Conservation (phyloP, 371 early-diverging fungal genomes). For the Rhizopus delemar region DNA sequence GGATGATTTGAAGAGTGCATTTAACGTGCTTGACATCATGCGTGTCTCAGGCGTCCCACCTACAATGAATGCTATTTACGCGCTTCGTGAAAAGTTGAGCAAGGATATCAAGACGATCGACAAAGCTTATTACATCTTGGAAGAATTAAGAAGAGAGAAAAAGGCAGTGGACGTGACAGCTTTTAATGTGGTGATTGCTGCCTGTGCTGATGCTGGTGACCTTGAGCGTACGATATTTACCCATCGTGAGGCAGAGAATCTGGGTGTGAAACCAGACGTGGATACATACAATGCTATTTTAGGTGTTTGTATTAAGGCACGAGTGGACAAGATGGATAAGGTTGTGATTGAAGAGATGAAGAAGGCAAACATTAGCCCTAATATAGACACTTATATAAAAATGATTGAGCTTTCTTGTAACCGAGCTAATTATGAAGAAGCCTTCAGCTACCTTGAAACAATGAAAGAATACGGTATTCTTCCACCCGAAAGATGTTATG, state of each 20-base stretch:
- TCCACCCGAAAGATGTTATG: slow-evolving; percentile 62
- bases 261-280: slow-evolving; percentile 54
- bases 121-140: slow-evolving; percentile 54
- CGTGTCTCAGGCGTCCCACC: slow-evolving; percentile 54
- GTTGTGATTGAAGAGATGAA: slow-evolving; percentile 60
- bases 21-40: slow-evolving; percentile 70
- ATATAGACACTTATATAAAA: slow-evolving; percentile 56
- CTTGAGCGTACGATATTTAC: slow-evolving; percentile 57
- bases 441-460: slow-evolving; percentile 75
- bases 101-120: slow-evolving; percentile 42
- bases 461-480: slow-evolving; percentile 71
- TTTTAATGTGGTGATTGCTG: slow-evolving; percentile 65
- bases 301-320: slow-evolving; percentile 54
- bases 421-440: slow-evolving; percentile 71
- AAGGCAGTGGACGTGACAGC: slow-evolving; percentile 58
- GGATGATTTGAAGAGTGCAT: slow-evolving; percentile 60
- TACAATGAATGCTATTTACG: slow-evolving; percentile 43
- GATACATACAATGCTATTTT: slow-evolving; percentile 69
- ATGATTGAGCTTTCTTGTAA: slow-evolving; percentile 58
- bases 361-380: slow-evolving; percentile 55
- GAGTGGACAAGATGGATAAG: slow-evolving; percentile 59
- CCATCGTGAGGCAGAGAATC: slow-evolving; percentile 50
- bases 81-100: slow-evolving; percentile 27
- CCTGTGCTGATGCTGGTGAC: slow-evolving; percentile 53
- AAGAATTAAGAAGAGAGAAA: slow-evolving; percentile 51